phyloP scores from a whole-genome alignment of 208 protist species.

The Leishmania turanica region DNA sequence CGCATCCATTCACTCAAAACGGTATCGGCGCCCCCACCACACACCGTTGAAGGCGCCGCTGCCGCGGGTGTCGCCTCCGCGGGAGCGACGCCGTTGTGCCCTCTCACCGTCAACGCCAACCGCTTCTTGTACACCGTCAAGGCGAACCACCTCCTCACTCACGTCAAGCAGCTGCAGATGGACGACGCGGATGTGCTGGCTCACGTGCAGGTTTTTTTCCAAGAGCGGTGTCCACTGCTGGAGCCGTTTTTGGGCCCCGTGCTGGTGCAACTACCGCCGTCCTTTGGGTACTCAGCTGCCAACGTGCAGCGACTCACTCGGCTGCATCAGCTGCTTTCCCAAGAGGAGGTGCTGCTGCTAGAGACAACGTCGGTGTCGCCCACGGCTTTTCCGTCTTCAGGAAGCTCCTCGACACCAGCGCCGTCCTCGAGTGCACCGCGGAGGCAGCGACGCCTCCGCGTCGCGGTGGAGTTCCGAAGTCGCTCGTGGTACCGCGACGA shows the following conservation, averaged over 20 bases:
- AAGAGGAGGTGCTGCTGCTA: conserved; percentile 17
- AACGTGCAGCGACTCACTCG: conserved; percentile 50
- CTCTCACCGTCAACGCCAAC: conserved; percentile 1
- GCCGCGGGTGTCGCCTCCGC: not conserved
- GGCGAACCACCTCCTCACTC: conserved; percentile 78
- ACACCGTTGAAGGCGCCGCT: not conserved
- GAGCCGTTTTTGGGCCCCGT: conserved; percentile 61
- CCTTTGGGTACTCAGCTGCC: conserved; percentile 40
- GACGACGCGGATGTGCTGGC: conserved; percentile 43
- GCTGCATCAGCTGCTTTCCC: conserved; percentile 43
- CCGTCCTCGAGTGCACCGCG: not conserved
- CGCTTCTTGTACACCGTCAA: conserved; percentile 77
- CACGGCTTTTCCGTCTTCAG: not conserved
- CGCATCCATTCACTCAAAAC: not conserved
- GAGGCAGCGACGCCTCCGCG: conserved; percentile 34
- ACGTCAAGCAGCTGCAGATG: conserved; percentile 58
- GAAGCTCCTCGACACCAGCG: not conserved
- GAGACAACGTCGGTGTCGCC: conserved; percentile 8
- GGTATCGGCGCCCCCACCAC: not conserved
- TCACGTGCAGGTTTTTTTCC: conserved; percentile 59
- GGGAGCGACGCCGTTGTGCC: not conserved
- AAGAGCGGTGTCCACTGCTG: conserved; percentile 40
- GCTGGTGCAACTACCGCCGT: conserved; percentile 73
- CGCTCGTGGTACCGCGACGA: conserved; percentile 62
- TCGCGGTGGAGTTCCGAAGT: conserved; percentile 80